Evolutionary conservation across 1,139 yeast species (phyloP).

Genomic region (Kodamaea sp.): DNA sequence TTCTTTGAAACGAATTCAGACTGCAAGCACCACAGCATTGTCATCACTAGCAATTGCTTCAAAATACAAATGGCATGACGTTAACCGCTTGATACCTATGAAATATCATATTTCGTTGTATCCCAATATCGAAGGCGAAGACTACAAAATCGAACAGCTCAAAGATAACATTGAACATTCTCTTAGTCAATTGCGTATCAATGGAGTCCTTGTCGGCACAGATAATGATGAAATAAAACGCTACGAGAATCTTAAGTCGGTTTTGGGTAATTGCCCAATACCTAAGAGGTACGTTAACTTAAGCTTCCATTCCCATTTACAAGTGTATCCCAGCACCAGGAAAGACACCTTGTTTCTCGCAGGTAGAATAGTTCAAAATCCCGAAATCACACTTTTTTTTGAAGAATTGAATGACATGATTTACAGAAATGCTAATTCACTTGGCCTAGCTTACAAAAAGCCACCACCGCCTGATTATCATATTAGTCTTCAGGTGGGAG

Average conservation of each 20-base stretch:
- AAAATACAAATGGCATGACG: constrained; percentile 12
- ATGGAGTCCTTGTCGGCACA: constrained; percentile 4
- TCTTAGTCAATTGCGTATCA: constrained; percentile 6
- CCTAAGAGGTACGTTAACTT: constrained; percentile 9
- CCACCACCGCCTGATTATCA: constrained; percentile 8
- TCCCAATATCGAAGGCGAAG: constrained; percentile 16
- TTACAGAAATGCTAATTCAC: constrained; percentile 8
- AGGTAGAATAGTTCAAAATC: constrained; percentile 8
- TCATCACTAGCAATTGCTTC: constrained; percentile 2
- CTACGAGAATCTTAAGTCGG: constrained; percentile 4
- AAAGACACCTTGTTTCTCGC: constrained; percentile 12
- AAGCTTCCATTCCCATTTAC: constrained; percentile 9
- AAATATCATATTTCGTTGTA: constrained; percentile 19
- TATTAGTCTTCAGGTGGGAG: constrained; percentile 13
- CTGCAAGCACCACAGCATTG: constrained; percentile 2
- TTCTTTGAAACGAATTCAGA: constrained; percentile 4
- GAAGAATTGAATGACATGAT: constrained; percentile 9
- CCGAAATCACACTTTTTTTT: constrained; percentile 5
- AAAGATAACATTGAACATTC: constrained; percentile 10
- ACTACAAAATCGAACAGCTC: constrained; percentile 13
- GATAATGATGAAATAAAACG: constrained; percentile 9
- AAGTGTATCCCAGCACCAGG: constrained; percentile 6
- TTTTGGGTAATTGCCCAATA: constrained; percentile 8
- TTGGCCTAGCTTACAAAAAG: constrained; percentile 1
- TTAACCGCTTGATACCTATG: constrained; percentile 4